A percentile compares a stretch with the other conserved stretches of the same genome.
Evolutionary conservation across 106 monocot genomes (phyloP).

Genomic region (Phalaenopsis aphrodite): DNA sequence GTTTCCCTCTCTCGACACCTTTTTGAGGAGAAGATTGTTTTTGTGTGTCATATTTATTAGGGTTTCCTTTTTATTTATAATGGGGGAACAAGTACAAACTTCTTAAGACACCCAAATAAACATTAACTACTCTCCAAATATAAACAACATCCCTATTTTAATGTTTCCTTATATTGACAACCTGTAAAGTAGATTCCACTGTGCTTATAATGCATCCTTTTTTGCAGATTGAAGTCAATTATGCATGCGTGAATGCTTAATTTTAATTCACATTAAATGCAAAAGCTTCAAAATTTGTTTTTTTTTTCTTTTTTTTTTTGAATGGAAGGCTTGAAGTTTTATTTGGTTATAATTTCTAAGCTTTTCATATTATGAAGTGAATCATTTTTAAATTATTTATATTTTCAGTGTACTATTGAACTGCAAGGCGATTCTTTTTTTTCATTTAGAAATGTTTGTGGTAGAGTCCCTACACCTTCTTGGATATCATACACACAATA

Average conservation of each 20-base stretch:
- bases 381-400: neutral
- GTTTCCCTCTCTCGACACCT: too few species aligned
- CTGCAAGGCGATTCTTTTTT: neutral
- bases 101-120: too few species aligned
- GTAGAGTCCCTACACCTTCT: neutral
- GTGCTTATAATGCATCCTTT: neutral
- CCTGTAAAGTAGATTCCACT: too few species aligned
- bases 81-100: too few species aligned
- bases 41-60: too few species aligned
- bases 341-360: neutral
- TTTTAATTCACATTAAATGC: neutral
- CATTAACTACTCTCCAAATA: too few species aligned
- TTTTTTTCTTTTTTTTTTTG: too few species aligned
- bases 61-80: too few species aligned
- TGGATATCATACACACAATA: neutral
- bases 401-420: neutral
- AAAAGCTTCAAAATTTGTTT: neutral
- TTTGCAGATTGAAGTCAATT: neutral
- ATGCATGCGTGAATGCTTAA: neutral
- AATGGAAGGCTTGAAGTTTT: neutral
- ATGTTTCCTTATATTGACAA: too few species aligned
- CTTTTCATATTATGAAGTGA: neutral
- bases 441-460: neutral
- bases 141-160: too few species aligned
- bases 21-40: too few species aligned